Percentiles rank a stretch among this genome's conserved stretches.
phyloP scores from a whole-genome alignment of 1,139 yeast genomes.

The Geotrichum aggregatum region DNA sequence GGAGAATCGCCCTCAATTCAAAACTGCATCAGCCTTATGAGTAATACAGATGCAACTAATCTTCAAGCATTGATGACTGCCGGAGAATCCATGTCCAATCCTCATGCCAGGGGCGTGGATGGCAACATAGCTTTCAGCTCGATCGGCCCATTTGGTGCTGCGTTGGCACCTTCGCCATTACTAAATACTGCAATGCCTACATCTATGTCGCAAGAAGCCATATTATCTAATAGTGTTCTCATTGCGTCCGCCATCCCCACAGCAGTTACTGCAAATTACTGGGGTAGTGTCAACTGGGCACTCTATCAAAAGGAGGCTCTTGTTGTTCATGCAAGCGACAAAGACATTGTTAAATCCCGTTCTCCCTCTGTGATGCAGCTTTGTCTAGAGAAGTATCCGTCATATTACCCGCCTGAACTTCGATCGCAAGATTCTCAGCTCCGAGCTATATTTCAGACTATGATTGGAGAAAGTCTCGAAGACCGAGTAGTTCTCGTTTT shows the following conservation, averaged over 20 bases:
- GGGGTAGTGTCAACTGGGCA: constrained; percentile 77
- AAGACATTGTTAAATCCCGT: not conserved
- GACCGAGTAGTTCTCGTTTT: constrained; percentile 68
- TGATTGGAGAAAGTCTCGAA: constrained; percentile 42
- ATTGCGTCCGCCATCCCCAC: constrained; percentile 65
- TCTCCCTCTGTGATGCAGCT: constrained; percentile 19
- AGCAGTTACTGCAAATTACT: constrained; percentile 80
- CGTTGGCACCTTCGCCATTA: constrained; percentile 40
- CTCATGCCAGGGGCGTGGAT: constrained; percentile 5
- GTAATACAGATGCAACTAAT: constrained; percentile 10
- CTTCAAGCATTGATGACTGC: constrained; percentile 23
- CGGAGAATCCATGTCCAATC: constrained; percentile 20
- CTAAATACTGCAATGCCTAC: constrained; percentile 70
- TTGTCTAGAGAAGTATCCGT: constrained; percentile 47
- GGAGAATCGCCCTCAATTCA: not conserved
- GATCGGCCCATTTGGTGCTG: constrained; percentile 30
- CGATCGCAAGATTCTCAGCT: constrained; percentile 70
- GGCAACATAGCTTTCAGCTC: constrained; percentile 26
- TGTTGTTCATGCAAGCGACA: not conserved
- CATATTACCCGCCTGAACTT: constrained; percentile 57
- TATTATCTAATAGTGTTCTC: constrained; percentile 60
- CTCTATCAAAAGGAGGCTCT: constrained; percentile 22
- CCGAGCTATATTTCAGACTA: constrained; percentile 64
- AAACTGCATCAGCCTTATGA: constrained; percentile 7
- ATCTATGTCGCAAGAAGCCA: constrained; percentile 63